Evolutionary conservation across 2,329 filamentous ascomycete genomes (phyloP).

Genomic region (Talaromyces sp.): DNA sequence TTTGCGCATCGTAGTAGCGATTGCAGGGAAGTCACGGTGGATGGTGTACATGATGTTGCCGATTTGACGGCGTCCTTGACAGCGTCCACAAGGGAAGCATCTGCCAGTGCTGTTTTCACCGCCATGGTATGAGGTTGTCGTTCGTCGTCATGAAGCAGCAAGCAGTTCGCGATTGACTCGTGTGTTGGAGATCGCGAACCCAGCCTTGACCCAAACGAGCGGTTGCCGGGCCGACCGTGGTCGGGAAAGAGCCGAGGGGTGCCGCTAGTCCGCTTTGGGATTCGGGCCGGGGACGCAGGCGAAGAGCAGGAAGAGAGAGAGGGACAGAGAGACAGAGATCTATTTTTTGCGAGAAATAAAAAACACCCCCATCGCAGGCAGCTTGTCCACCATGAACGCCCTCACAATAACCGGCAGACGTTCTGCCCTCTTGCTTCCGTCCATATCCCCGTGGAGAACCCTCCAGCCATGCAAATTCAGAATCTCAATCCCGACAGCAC

Average conservation of each 20-base stretch:
- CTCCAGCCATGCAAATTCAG: not conserved
- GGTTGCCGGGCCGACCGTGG: slow-evolving; percentile 10
- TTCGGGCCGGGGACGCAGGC: not conserved
- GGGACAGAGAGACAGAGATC: no score
- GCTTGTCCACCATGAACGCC: not conserved
- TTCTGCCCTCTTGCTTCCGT: not conserved
- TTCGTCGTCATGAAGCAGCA: not conserved
- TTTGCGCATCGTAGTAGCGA: slow-evolving; percentile 30
- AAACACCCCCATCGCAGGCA: not conserved
- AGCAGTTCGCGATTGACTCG: not conserved
- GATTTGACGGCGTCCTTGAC: slow-evolving; percentile 53
- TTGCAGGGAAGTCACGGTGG: slow-evolving; percentile 35
- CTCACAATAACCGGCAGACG: not conserved
- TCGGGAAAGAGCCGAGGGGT: not conserved
- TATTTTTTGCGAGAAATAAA: not conserved
- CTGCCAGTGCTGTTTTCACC: slow-evolving; percentile 16
- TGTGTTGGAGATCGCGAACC: slow-evolving; percentile 15
- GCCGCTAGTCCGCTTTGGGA: not conserved
- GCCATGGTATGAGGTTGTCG: slow-evolving; percentile 1
- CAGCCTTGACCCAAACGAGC: slow-evolving; percentile 14
- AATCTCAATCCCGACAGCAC: slow-evolving; percentile 3
- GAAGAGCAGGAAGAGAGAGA: not conserved
- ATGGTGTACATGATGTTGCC: slow-evolving; percentile 49
- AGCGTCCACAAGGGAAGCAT: slow-evolving; percentile 31
- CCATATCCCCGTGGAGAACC: not conserved